Evolutionary conservation across 805 yeast genomes (phyloP).

Genomic region (Candida sithepensis): DNA sequence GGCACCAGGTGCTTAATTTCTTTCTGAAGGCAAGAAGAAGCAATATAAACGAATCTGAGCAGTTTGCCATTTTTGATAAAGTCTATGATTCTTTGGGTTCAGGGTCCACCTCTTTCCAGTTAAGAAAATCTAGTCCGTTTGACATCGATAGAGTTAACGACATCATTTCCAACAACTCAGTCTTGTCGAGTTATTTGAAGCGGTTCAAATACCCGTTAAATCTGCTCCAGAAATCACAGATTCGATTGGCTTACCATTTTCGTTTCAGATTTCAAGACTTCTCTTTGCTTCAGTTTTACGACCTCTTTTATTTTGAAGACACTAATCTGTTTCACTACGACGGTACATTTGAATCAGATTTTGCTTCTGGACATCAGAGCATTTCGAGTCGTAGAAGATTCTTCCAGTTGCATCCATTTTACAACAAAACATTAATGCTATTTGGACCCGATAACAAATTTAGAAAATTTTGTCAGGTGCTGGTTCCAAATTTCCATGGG

Average conservation of each 20-base stretch:
- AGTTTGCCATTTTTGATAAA: constrained; percentile 5
- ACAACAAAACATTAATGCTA: constrained; percentile 59
- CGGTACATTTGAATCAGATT: constrained; percentile 3
- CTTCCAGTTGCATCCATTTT: constrained; percentile 55
- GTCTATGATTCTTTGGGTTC: not conserved
- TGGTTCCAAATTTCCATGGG: constrained; percentile 68
- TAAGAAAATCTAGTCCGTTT: not conserved
- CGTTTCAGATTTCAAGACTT: not conserved
- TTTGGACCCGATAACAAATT: constrained; percentile 60
- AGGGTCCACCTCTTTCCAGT: not conserved
- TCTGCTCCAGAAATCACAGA: constrained; percentile 1
- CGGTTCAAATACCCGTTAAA: constrained; percentile 4
- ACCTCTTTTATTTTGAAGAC: constrained; percentile 6
- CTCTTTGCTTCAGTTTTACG: constrained; percentile 5
- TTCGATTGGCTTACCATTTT: constrained; percentile 2
- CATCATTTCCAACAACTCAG: constrained; percentile 1
- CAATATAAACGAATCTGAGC: not conserved
- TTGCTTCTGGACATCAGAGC: constrained; percentile 9
- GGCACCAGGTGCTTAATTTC: constrained; percentile 14
- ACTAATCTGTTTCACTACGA: constrained; percentile 4
- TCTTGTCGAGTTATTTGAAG: constrained; percentile 2
- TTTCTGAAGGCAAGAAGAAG: constrained; percentile 5
- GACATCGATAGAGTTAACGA: constrained; percentile 1
- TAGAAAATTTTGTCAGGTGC: constrained; percentile 62
- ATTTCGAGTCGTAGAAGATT: constrained; percentile 34